These are phyloP conservation scores for Thuja plicata DNA, from an alignment of 83 land plant genomes.

Conservation along the genomic window DNA sequence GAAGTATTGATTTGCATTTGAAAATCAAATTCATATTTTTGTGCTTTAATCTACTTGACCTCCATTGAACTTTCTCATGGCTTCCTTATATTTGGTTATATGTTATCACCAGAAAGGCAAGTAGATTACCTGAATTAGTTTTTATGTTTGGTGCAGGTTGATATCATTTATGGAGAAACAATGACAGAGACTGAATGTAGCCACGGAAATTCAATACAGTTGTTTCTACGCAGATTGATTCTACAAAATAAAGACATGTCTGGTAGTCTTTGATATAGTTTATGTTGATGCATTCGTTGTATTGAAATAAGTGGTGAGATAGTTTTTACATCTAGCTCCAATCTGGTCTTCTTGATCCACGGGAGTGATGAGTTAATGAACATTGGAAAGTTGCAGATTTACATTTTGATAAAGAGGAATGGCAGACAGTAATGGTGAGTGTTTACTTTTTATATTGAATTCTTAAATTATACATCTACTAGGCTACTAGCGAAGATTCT, in stretches of 20 bases:
- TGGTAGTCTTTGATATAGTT: not conserved
- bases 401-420: not conserved
- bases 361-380: slow-evolving; percentile 3
- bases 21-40: not conserved
- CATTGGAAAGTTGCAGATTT: not conserved
- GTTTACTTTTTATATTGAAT: not conserved
- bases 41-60: not conserved
- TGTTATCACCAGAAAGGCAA: not conserved
- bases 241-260: not conserved
- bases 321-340: not conserved
- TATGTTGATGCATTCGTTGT: not conserved
- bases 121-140: not conserved
- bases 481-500: not conserved
- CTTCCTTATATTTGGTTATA: not conserved
- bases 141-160: slow-evolving; percentile 3
- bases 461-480: not conserved
- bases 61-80: not conserved
- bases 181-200: not conserved
- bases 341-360: not conserved
- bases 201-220: not conserved
- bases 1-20: not conserved
- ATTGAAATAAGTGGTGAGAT: not conserved
- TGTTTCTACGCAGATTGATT: not conserved
- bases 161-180: not conserved
- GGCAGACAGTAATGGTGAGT: not conserved